Percentiles rank a stretch among this genome's conserved stretches.
phyloP scores from a whole-genome alignment of 176 grass and related monocot genomes.

The Themeda triandra region DNA sequence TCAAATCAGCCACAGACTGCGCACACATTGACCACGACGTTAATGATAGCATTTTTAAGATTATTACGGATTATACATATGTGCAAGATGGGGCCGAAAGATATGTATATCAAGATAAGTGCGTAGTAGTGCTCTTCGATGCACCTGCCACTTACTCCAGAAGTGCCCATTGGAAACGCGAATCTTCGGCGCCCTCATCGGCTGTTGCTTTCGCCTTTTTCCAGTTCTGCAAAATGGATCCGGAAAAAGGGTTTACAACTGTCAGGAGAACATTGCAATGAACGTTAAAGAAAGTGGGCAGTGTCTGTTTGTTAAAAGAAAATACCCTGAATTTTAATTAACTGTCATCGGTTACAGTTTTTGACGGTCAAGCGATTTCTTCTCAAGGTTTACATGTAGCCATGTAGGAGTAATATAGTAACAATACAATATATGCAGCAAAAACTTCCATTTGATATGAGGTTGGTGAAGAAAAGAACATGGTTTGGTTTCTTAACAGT shows the following conservation, averaged over 20 bases:
- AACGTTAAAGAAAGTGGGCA: neutral
- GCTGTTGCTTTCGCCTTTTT: conserved; percentile 30
- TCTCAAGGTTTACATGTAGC: neutral
- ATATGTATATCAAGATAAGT: conserved; percentile 29
- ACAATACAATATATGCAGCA: neutral
- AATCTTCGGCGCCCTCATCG: conserved; percentile 37
- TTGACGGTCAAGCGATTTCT: neutral
- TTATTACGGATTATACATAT: neutral
- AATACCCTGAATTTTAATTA: neutral
- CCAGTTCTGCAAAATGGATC: neutral
- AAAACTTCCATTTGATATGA: neutral
- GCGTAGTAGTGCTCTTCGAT: conserved; percentile 42
- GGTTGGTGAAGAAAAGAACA: neutral
- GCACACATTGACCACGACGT: conserved; percentile 15
- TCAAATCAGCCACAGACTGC: conserved; percentile 20
- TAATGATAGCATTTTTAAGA: conserved; percentile 29
- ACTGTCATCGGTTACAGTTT: neutral
- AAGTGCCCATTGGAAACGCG: conserved; percentile 29
- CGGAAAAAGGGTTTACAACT: neutral
- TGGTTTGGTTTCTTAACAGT: conserved; percentile 17
- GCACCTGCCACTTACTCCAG: conserved; percentile 38
- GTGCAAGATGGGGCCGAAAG: neutral
- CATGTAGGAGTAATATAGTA: neutral
- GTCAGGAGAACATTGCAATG: neutral
- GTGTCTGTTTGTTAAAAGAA: neutral